phyloP scores from a whole-genome alignment of 768 basidiomycete genomes.

The Rhodosporidiobolus odoratus region DNA sequence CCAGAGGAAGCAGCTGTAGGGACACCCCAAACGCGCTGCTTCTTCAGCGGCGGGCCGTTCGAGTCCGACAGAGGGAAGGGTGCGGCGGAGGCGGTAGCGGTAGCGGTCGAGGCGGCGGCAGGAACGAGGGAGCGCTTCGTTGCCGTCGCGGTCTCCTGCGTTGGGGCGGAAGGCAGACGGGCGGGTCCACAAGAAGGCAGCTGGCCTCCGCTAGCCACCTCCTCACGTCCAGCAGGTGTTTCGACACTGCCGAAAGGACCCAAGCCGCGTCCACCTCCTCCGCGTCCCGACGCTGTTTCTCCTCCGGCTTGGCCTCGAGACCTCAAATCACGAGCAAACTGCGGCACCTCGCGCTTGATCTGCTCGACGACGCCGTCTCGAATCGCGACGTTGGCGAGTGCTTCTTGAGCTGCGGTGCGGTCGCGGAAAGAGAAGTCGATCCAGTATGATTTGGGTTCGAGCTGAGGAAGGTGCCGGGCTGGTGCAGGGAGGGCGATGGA shows the following conservation, averaged over 20 bases:
- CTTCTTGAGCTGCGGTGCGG: slow-evolving; percentile 15
- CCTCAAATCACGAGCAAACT: neutral
- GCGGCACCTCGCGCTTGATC: neutral
- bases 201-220: no score
- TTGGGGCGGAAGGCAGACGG: no score
- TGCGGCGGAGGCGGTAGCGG: neutral
- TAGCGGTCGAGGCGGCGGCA: neutral
- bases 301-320: neutral
- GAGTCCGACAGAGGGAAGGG: neutral
- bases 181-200: no score
- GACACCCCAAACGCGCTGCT: neutral
- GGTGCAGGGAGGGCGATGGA: neutral
- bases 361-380: neutral
- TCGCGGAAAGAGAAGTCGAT: neutral
- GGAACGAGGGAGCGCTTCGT: no score
- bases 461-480: neutral
- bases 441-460: neutral
- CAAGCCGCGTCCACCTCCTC: neutral
- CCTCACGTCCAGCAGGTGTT: no score
- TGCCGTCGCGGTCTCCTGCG: no score
- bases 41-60: neutral
- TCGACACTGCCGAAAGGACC: neutral
- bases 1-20: neutral
- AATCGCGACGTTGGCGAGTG: neutral
- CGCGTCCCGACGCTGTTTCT: neutral